Evolutionary conservation across 768 basidiomycete species (phyloP).

Genomic region (Xerocomellus intermedius): DNA sequence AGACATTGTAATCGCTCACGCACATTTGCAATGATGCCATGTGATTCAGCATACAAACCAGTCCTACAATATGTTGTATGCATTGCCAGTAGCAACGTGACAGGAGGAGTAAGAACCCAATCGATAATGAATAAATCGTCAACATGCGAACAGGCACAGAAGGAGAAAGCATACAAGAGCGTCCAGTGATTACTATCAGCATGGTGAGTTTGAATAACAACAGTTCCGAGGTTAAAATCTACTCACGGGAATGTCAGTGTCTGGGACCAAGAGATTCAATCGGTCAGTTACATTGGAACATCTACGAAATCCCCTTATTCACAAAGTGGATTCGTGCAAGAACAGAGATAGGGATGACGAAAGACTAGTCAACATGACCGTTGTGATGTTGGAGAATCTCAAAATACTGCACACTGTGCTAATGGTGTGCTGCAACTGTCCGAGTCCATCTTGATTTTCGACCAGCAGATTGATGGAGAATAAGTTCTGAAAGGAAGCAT

Average conservation of each 20-base stretch:
- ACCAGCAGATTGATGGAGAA: background rate
- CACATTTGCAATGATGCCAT: slow-evolving; percentile 87
- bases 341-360: background rate
- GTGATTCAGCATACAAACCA: slow-evolving; percentile 81
- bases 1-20: slow-evolving; percentile 12
- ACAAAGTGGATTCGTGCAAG: background rate
- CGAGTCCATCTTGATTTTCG: background rate
- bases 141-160: background rate
- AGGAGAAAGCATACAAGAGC: slow-evolving; percentile 57
- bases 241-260: slow-evolving; percentile 86
- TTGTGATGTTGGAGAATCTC: background rate
- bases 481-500: background rate
- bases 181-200: slow-evolving; percentile 78
- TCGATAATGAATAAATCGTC: background rate
- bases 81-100: background rate
- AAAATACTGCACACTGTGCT: background rate
- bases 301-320: background rate
- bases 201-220: background rate
- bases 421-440: background rate
- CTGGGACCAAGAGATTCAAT: slow-evolving; percentile 34
- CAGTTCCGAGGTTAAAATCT: background rate
- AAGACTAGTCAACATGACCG: background rate
- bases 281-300: background rate
- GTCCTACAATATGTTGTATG: slow-evolving; percentile 49
- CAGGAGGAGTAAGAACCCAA: background rate